phyloP scores from a whole-genome alignment of 768 basidiomycete genomes.

The Boletus pseudo-olivaceus region DNA sequence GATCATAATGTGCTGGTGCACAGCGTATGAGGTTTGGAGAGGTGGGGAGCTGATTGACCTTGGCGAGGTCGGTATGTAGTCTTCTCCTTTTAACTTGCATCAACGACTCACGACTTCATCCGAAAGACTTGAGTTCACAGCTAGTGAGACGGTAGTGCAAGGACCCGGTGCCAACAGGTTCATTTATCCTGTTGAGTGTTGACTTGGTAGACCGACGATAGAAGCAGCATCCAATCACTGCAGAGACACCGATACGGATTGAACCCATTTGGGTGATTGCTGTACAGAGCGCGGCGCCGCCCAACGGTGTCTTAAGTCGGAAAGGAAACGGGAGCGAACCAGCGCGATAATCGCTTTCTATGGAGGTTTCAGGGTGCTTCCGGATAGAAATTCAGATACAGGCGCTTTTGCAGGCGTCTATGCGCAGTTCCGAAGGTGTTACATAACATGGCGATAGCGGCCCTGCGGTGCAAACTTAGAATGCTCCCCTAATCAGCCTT shows the following conservation, averaged over 20 bases:
- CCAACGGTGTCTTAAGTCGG: no score
- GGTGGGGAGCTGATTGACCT: background rate
- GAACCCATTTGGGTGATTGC: background rate
- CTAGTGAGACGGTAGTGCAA: background rate
- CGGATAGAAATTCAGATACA: no score
- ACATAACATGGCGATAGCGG: no score
- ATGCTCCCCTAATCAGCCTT: no score
- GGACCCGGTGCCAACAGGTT: background rate
- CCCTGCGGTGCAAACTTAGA: no score
- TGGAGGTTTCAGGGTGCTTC: no score
- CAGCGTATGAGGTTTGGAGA: background rate
- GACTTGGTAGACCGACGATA: background rate
- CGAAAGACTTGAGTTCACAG: background rate
- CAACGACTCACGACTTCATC: background rate
- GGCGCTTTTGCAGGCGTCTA: no score
- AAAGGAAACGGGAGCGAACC: no score
- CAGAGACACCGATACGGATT: background rate
- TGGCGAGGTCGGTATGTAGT: background rate
- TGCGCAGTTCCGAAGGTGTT: no score
- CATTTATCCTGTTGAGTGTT: background rate
- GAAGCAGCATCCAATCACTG: background rate
- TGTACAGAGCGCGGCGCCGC: no score
- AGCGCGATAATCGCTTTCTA: no score
- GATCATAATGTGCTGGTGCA: constrained; percentile 14
- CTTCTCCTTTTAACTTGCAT: constrained; percentile 7